Percentiles rank a stretch among this genome's conserved stretches.
These are phyloP conservation scores for Passalora sequoiae DNA, from an alignment of 2,329 filamentous ascomycete species.

Conservation along the genomic window DNA sequence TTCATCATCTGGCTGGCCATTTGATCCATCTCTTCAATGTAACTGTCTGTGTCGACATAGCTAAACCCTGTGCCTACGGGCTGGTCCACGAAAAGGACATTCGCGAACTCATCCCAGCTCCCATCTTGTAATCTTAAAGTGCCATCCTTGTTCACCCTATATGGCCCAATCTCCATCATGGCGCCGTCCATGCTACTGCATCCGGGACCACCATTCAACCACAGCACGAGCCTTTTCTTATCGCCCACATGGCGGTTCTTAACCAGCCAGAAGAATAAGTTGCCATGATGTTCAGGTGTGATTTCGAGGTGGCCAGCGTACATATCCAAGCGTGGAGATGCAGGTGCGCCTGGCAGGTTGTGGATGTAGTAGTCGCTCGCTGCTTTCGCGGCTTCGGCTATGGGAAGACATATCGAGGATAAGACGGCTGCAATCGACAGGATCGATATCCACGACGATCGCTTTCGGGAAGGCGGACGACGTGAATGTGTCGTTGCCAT, in stretches of 20 bases:
- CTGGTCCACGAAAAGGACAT: slow-evolving; percentile 93
- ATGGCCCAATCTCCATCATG: slow-evolving; percentile 93
- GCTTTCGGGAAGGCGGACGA: slow-evolving; percentile 4
- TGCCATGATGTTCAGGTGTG: slow-evolving; percentile 76
- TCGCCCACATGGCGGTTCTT: slow-evolving; percentile 94
- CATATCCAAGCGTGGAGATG: slow-evolving; percentile 78
- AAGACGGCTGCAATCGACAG: slow-evolving; percentile 14
- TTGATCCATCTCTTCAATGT: slow-evolving; percentile 74
- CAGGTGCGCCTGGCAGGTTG: slow-evolving; percentile 75
- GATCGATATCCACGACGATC: slow-evolving; percentile 13
- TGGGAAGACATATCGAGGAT: slow-evolving; percentile 19
- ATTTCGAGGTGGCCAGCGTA: slow-evolving; percentile 97
- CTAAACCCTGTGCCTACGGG: slow-evolving; percentile 95
- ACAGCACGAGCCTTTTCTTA: slow-evolving; percentile 83
- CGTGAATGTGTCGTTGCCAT: slow-evolving; percentile 14
- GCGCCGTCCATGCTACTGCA: slow-evolving; percentile 97
- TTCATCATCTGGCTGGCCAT: slow-evolving; percentile 85
- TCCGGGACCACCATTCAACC: slow-evolving; percentile 94
- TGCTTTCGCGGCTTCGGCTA: slow-evolving; percentile 47
- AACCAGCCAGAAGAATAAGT: slow-evolving; percentile 98
- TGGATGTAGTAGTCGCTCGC: slow-evolving; percentile 88
- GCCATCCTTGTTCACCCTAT: slow-evolving; percentile 70
- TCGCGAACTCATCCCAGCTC: slow-evolving; percentile 98
- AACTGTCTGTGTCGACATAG: slow-evolving; percentile 86
- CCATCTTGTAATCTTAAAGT: slow-evolving; percentile 78